These are phyloP conservation scores for Pseudogymnoascus sp. DNA, from an alignment of 2,329 filamentous ascomycete species.

Conservation along the genomic window DNA sequence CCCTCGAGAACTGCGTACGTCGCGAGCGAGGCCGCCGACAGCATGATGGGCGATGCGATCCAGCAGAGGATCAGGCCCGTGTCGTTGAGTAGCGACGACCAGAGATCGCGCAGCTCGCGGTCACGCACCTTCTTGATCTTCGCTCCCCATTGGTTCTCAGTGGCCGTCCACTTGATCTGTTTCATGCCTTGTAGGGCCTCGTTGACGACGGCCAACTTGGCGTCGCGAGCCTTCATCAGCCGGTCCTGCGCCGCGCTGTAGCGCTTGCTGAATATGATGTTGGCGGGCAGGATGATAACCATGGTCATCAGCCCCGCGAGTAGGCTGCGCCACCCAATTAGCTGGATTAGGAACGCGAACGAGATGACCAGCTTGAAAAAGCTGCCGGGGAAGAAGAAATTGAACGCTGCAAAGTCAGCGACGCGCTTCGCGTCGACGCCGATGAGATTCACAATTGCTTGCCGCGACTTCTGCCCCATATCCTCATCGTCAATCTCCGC, in stretches of 20 bases:
- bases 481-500: slow-evolving; percentile 34
- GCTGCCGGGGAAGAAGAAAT: slow-evolving; percentile 57
- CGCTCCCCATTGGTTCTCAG: slow-evolving; percentile 67
- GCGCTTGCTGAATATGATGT: slow-evolving; percentile 56
- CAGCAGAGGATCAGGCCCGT: slow-evolving; percentile 58
- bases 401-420: slow-evolving; percentile 59
- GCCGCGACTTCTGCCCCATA: slow-evolving; percentile 49
- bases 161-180: slow-evolving; percentile 77
- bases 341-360: slow-evolving; percentile 55
- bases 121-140: slow-evolving; percentile 60
- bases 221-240: slow-evolving; percentile 69
- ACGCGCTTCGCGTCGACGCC: slow-evolving; percentile 68
- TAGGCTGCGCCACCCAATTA: slow-evolving; percentile 66
- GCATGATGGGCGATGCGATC: slow-evolving; percentile 65
- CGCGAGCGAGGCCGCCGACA: slow-evolving; percentile 64
- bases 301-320: slow-evolving; percentile 58
- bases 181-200: slow-evolving; percentile 73
- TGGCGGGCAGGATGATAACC: slow-evolving; percentile 58
- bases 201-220: slow-evolving; percentile 67
- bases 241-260: slow-evolving; percentile 59
- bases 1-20: slow-evolving; percentile 60
- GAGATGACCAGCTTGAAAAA: slow-evolving; percentile 58
- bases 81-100: slow-evolving; percentile 59
- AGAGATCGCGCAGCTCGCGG: slow-evolving; percentile 59
- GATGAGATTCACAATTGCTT: slow-evolving; percentile 70